Base-by-base conservation (phyloP, 106 monocot species). In the Dioscorea zingiberensis region DNA sequence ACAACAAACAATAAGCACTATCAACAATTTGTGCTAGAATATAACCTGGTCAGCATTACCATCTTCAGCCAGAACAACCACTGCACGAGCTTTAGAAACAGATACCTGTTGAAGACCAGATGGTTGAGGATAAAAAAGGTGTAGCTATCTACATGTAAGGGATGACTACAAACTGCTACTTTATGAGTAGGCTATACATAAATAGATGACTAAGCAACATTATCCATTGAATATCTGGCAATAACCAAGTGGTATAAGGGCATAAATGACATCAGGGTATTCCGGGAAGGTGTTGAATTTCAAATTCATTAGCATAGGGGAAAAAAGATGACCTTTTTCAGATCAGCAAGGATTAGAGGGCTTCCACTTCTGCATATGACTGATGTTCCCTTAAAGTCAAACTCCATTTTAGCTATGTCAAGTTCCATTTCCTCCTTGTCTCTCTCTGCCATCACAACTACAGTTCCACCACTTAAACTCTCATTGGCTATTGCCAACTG, bases 341-440 rank as follows among this genome's bases (percentile, higher is more conserved):
- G 62, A 71, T 86, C 86, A 59, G 86, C 86, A 51, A 86, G 69
- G 67, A 86, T 86, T 7, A 86, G 66, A 70, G 86, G 86, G 57
- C 86, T 86, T 73, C 86, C 86, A 69, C 86, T 86, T 86, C 86
- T 81, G 69, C 86, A 86, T 69, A 86, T 86, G 48, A 86, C 78
- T 24, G 86, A 75, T 59, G 86, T 86, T 62, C 86, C 86, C 65
- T 82, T 81, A 25, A 86, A 78, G 58, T 86, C 78, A 76, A 86
- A 86, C 53, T 86, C 86, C 86, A 86, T 86, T 81, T 86, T 86
- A 6, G 78, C 75, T 62, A 86, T 86, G 78, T 86, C 86, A 66
- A 78, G 71, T 70, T 86, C 86, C 86, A 86, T 86, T 76, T 86
- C 81, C 49, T 86, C 86, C 61, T 86, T 86, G 78, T 81, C 81